Conservation (phyloP, 169 alveolate species). For the Plasmodium gonderi region DNA sequence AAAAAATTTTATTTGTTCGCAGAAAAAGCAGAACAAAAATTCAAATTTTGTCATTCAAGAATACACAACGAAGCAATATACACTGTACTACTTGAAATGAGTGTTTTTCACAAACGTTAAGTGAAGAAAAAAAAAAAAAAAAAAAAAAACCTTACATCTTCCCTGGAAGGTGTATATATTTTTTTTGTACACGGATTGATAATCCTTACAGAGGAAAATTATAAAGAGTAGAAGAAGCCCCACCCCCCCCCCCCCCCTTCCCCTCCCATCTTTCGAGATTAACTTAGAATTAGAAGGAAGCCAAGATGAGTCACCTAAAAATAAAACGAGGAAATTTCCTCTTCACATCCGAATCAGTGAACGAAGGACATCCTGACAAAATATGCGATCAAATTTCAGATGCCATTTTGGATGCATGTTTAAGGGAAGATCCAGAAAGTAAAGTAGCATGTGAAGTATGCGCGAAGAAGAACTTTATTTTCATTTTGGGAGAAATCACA, state of each 20-base stretch:
- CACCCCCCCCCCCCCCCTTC: no score
- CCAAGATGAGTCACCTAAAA: constrained; percentile 44
- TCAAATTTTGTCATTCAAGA: no score
- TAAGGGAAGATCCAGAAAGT: constrained; percentile 91
- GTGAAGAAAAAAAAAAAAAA: no score
- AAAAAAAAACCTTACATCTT: no score
- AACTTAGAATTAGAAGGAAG: neutral
- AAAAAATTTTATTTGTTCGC: neutral
- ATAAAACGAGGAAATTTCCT: constrained; percentile 88
- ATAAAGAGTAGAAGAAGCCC: no score
- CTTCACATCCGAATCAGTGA: constrained; percentile 99
- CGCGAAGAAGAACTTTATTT: constrained; percentile 94
- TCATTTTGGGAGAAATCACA: constrained; percentile 98
- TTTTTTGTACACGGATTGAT: neutral
- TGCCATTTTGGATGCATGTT: constrained; percentile 99
- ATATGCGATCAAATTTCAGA: constrained; percentile 99
- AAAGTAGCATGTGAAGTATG: constrained; percentile 97
- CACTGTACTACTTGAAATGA: no score
- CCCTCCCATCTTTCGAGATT: no score
- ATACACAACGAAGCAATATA: no score
- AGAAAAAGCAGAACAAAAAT: no score
- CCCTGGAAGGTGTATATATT: neutral
- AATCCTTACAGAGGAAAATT: no score
- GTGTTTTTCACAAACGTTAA: no score
- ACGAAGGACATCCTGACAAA: constrained; percentile 99